Evolutionary conservation across 1,139 yeast species (phyloP), one percentile per base, ranked within the genome.

Genomic region (Lodderomyces jiufengensis): DNA sequence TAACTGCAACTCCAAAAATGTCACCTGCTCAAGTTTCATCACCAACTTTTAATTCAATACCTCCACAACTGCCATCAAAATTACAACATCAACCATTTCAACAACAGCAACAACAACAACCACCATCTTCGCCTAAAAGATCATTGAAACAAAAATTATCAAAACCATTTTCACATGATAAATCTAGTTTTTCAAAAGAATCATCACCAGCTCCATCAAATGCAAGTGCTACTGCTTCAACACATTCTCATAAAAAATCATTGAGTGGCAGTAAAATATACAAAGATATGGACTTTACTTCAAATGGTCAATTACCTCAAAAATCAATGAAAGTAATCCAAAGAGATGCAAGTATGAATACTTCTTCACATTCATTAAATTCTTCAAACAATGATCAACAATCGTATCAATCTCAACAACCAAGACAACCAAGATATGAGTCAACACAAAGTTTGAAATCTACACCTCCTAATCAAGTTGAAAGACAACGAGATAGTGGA

Each of bases 291-390:
- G 75, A 69, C 43, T 69, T 68, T 48, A 68, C 74, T 2, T 57
- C 69, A 6, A 65, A 67, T 48, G 75, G 75, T 2, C 59, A 61
- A 37, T 54, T 68, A 16, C 74, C 74, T 1, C 44, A 55, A 51
- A 69, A 69, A 44, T 72, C 70, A 8, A 68, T 69, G 74, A 61
- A 53, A 36, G 61, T 63, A 5, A 51, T 67, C 55, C 35, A 28
- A 28, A 37, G 43, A 25, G 44, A 41, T 6, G 4, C n/a, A 12
- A n/a, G 22, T 9, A 13, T 30, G 6, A 29, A 23, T 21, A 21
- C 24, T 9, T 7, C 15, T 3, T 18, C 35, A 16, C n/a, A 24
- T 22, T 30, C 31, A 3, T 31, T 36, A 11, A 31, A 36, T 23
- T 27, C 36, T 15, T 34, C 37, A 13, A 24, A 15, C 3, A 11